phyloP scores from a whole-genome alignment of 208 protist genomes.

The Trypanosoma lewisi region DNA sequence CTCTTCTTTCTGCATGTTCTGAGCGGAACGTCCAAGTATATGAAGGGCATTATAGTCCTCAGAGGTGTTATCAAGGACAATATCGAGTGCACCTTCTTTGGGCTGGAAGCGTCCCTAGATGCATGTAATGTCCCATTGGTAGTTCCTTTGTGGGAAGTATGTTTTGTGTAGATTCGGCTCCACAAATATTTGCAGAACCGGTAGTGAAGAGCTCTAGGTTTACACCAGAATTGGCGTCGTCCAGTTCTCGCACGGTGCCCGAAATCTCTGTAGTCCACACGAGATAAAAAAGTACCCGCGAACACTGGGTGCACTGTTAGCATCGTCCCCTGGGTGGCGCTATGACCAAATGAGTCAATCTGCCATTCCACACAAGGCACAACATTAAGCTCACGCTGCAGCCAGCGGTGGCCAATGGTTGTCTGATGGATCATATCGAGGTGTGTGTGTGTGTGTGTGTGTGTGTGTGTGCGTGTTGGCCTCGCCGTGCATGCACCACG shows the following conservation, averaged over 20 bases:
- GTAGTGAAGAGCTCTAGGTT: slow-evolving; percentile 25
- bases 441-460: too few relatives aligned
- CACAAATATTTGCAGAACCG: slow-evolving; percentile 27
- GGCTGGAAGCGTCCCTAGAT: neutral
- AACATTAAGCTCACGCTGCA: slow-evolving; percentile 34
- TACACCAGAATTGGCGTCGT: slow-evolving; percentile 26
- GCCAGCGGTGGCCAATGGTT: slow-evolving; percentile 44
- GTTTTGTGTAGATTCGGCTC: slow-evolving; percentile 25
- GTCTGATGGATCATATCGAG: slow-evolving; percentile 42
- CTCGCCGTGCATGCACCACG: slow-evolving; percentile 66
- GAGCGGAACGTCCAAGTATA: too few relatives aligned
- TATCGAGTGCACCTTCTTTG: neutral
- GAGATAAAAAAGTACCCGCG: slow-evolving; percentile 35
- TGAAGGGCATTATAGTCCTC: slow-evolving; percentile 15
- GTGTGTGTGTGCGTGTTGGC: slow-evolving; percentile 35
- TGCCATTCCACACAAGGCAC: slow-evolving; percentile 35
- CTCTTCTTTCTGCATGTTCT: too few relatives aligned
- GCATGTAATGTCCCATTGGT: slow-evolving; percentile 16
- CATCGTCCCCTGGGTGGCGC: slow-evolving; percentile 19
- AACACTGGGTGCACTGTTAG: slow-evolving; percentile 40
- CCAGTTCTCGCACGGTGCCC: slow-evolving; percentile 11
- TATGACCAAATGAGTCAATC: slow-evolving; percentile 66
- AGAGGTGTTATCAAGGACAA: slow-evolving; percentile 13
- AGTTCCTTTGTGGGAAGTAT: slow-evolving; percentile 32
- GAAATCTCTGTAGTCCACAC: slow-evolving; percentile 45